Evolutionary conservation across 768 basidiomycete species (phyloP), one percentile per base, ranked within the genome.

Genomic region (Boletus subparvulus): DNA sequence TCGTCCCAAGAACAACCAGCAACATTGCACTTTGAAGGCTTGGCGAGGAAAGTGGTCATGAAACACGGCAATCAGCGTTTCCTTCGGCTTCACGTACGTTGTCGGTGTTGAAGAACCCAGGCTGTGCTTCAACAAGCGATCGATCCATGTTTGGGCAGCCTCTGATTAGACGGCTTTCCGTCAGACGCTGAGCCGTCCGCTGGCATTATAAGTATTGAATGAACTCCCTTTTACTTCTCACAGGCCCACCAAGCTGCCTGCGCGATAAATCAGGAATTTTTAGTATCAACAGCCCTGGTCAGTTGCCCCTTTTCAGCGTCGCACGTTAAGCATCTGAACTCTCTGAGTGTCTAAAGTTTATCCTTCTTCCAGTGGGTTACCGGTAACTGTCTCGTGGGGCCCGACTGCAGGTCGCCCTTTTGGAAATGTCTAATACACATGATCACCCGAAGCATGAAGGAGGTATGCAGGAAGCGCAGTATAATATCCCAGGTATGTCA

Each of bases 401-500:
- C 47, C 26, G 13, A 37, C 47, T 30, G 19, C 57, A 47, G 40
- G 41, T 40, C 19, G 35, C 24, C 37, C 32, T 41, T 36, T 47
- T 24, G 37, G 52, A 17, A 44, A 45, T 46, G 24, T 36, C 43
- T 13, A 24, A 42, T 9, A 54, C 61, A 59, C 28, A 35, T 10
- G 48, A 48, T 30, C 19, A 50, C 37, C 13, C 47, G 10, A 51
- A 47, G 14, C 51, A 50, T 46, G 28, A 19, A 12, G 43, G 13
- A 21, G 43, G 44, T 19, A 43, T 26, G 6, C 50, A 47, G 45
- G 53, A 56, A 28, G 46, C 40, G 16, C 56, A 47, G 12, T n/a
- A 47, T 44, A 41, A 56, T 42, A 44, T 48, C 10, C 46, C 58
- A n/a, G 28, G 67, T 69, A 65, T 46, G 69, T 57, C 37, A 43